A percentile compares a stretch with the other conserved stretches of the same genome.
Evolutionary conservation across 345 rosid species (phyloP).

Genomic region (Orychophragmus violaceus): DNA sequence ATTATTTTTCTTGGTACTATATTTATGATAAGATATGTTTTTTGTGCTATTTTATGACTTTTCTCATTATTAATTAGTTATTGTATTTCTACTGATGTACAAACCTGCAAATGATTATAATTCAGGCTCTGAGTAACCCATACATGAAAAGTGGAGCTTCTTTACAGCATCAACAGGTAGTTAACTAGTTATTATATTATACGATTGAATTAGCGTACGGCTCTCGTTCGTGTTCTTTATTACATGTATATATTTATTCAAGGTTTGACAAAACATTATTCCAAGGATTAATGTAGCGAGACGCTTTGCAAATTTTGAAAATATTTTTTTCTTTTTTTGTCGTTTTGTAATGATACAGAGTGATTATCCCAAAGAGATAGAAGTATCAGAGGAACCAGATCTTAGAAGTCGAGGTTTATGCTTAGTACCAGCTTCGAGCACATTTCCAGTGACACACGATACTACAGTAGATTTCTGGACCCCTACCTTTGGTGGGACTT

Average conservation of each 20-base stretch:
- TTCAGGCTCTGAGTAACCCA: constrained; percentile 77
- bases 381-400: constrained; percentile 66
- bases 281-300: constrained; percentile 14
- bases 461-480: constrained; percentile 76
- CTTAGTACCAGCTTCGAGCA: constrained; percentile 84
- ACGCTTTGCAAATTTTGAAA: not conserved
- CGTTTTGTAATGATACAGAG: constrained; percentile 17
- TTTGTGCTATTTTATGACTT: too few relatives aligned
- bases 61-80: not conserved
- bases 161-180: constrained; percentile 70
- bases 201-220: constrained; percentile 11
- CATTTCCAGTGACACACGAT: constrained; percentile 84
- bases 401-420: constrained; percentile 89
- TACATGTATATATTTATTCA: not conserved
- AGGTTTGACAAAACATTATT: constrained; percentile 19
- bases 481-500: constrained; percentile 96
- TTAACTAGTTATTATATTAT: not conserved
- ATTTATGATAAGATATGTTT: too few relatives aligned
- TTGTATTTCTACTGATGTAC: constrained; percentile 19
- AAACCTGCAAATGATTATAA: constrained; percentile 29
- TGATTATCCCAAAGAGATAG: constrained; percentile 51
- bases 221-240: constrained; percentile 13
- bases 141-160: constrained; percentile 90
- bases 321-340: not conserved
- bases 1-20: too few relatives aligned